Percentiles rank a stretch among this genome's conserved stretches.
Conservation (phyloP, 2,329 filamentous ascomycete genomes). For the Penicillium rolfsii region DNA sequence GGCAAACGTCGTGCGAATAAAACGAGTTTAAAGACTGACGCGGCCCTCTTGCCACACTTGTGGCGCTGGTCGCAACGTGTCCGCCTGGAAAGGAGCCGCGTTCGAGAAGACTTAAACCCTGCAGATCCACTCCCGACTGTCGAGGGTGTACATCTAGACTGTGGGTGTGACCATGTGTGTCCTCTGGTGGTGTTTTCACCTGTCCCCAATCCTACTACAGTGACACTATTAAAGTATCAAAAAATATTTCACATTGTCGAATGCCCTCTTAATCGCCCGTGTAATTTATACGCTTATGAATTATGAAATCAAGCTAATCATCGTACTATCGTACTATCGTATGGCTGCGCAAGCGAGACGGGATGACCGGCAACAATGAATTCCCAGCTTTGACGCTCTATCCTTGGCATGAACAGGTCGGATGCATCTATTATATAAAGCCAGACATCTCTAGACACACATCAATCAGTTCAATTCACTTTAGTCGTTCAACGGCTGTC, state of each 20-base stretch:
- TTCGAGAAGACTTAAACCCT: constrained; percentile 17
- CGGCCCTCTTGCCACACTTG: constrained; percentile 26
- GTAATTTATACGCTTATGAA: not conserved
- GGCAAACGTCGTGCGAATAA: not conserved
- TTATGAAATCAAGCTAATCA: not conserved
- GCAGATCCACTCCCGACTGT: constrained; percentile 9
- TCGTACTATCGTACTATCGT: too few species aligned
- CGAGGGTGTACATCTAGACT: not conserved
- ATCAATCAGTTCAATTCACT: not conserved
- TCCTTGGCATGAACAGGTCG: not conserved
- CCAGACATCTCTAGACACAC: not conserved
- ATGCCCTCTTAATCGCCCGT: not conserved
- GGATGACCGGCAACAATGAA: constrained; percentile 7
- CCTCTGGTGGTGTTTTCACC: not conserved
- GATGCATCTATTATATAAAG: not conserved
- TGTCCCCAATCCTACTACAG: too few species aligned
- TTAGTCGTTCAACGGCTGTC: too few species aligned
- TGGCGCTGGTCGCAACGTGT: constrained; percentile 16
- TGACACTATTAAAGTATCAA: not conserved
- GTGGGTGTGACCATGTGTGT: not conserved
- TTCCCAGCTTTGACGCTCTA: not conserved
- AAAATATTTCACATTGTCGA: not conserved
- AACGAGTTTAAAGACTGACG: constrained; percentile 15
- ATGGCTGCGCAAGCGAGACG: not conserved
- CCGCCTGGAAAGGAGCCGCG: constrained; percentile 1